Base-by-base conservation (phyloP, 2,329 filamentous ascomycete genomes). In the Cladorrhinum sp. region DNA sequence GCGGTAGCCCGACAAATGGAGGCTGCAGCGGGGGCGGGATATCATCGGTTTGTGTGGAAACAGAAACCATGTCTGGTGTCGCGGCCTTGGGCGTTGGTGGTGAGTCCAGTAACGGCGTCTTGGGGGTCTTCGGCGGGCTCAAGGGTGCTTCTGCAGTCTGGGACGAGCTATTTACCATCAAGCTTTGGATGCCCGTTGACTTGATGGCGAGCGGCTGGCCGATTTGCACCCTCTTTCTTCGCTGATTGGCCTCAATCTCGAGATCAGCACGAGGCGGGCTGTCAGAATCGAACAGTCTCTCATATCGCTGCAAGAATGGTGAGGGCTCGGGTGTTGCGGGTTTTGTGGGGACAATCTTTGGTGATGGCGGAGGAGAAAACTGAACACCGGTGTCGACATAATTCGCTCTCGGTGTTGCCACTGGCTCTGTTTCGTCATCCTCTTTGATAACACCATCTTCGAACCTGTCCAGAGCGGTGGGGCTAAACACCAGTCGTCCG, bases 341-440 rank as follows among this genome's bases (percentile, higher is more conserved):
- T 66, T 79, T 77, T 54, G 66, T 67, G 0, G 79, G 73, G 9
- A 70, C 63, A 4, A 80, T 59, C 67, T 79, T 80, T 1, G 91
- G 91, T 1, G 92, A 96, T 2, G 88, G 82, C 1, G 91, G 91
- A 51, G 92, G 92, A 33, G 92, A 95, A 70, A 85, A 95, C 73
- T 97, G 93, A 30, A 91, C 82, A 2, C 87, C 90, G n/a, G 82
- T 83, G 70, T 96, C 90, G 42, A 84, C 83, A 76, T 95, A 96
- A 61, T 80, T 77, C 49, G 76, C 71, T 62, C 78, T 80, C 9
- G 73, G 71, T 46, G 33, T 3, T 1, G 65, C 66, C 18, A 71
- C 65, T n/a, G 71, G 64, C 57, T 68, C 67, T 51, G 65, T 65
- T 58, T 75, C 72, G 65, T 82, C 77, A 46, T 81, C 80, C 67